Conservation (phyloP, 2,329 filamentous ascomycete genomes). For the Alternaria postmessia region DNA sequence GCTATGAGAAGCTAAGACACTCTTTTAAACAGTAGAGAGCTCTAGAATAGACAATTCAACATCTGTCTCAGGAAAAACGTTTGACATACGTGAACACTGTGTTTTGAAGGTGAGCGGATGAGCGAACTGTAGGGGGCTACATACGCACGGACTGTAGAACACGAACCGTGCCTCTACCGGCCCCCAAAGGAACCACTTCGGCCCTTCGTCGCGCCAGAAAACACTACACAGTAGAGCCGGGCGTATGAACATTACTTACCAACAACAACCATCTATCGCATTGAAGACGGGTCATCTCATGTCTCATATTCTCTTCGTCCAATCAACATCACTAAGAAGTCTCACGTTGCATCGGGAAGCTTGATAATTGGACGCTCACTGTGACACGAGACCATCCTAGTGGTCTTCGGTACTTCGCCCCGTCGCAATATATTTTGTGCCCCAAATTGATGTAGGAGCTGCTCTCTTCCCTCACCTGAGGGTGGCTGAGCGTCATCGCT, state of each 20-base stretch:
- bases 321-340: neutral
- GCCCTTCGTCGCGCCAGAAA: neutral
- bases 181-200: neutral
- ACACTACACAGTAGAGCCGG: neutral
- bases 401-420: neutral
- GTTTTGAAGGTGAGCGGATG: no score
- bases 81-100: no score
- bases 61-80: no score
- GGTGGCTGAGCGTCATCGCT: neutral
- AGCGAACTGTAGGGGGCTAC: no score
- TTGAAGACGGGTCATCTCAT: neutral
- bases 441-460: neutral
- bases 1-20: no score
- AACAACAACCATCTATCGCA: neutral
- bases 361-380: neutral
- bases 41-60: no score
- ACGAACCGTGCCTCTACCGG: neutral
- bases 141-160: no score
- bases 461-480: neutral
- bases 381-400: neutral
- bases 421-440: constrained; percentile 9
- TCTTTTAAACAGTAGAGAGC: no score
- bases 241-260: neutral
- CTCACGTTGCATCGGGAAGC: neutral
- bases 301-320: neutral